Base-by-base conservation (phyloP, 768 basidiomycete genomes). In the Leccinum boreale region DNA sequence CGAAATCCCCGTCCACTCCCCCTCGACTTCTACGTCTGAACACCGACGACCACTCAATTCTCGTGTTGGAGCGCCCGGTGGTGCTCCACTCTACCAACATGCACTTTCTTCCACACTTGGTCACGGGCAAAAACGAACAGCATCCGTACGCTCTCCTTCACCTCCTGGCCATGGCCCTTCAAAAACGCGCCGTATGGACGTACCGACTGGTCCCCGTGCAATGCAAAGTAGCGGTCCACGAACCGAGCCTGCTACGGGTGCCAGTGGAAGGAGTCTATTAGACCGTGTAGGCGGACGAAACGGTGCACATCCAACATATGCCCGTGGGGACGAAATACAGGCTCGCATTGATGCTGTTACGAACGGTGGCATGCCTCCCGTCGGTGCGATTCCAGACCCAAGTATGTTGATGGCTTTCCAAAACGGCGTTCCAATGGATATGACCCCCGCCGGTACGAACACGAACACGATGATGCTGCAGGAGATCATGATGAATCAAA, bases 401-500 rank as follows among this genome's bases (percentile, higher is more conserved):
- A 61, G 53, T 57, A 77, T 81, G 67, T 82, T 81, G 64, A 79
- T 85, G 78, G 56, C 61, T 19, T 72, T 67, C 54, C 71, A 57
- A 58, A 72, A 83, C 81, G 77, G 81, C 45, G 63, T 70, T 78
- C 78, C 68, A 52, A 64, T 68, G 78, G 78, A 66, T 42, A 67
- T 52, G 78, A 74, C 49, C 68, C 72, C 60, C 75, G 77, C 44
- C 81, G 88, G 81, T 39, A 62, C 56, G 85, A 92, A 68, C 73
- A 56, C 80, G 48, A 91, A 86, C 64, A 86, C 89, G 42, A 62
- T 90, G 59, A 74, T 88, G 73, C 73, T 95, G 63, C 93, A 94
- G 72, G 92, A 92, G 69, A 87, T 94, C 81, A 86, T 94, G 85
- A 86, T 90, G 83, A 90, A 83, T 71, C 89, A 94, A 70, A 92